Evolutionary conservation across 352 stramenopile genomes (phyloP), one percentile per base, ranked within the genome.

Genomic region (Pythium rhizo-oryzae): DNA sequence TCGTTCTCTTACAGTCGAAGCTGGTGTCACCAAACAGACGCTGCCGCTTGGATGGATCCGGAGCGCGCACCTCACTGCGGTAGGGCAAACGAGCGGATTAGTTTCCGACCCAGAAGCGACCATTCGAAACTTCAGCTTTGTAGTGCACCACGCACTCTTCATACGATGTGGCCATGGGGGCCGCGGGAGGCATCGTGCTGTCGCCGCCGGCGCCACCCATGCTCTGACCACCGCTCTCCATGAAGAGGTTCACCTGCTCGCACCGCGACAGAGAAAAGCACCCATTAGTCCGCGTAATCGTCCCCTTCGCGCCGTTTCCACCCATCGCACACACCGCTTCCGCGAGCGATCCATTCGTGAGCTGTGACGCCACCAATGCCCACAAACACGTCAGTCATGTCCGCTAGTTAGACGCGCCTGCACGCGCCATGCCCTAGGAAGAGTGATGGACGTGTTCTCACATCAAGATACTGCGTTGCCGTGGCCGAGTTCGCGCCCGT

Each of bases 1-100:
- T 8, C 16, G 8, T 13, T n/a, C 8, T 51, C 65, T 59, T 71
- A 67, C 76, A 60, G 54, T 88, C 80, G 49, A 82, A 84, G 13
- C 73, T 72, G 21, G 71, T 69, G 24, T 77, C 80, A 35, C 76
- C 84, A 19, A 94, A 84, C 18, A 96, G 78, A n/a, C 84, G 84
- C 71, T 96, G 85, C 12, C 87, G 85, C 68, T 91, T 93, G 41
- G 85, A 91, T 46, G 87, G 84, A 65, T 96, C 87, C 12, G 87
- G 87, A 1, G 87, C 87, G 30, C 87, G 87, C 35, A 96, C 76
- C 21, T 84, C 79, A 30, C 85, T 86, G n/a, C 71, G 39, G 21
- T 28, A 33, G 35, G 43, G 6, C 1, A 51, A 58, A 62, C 25
- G 24, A 64, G 12, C 33, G 19, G n/a, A 30, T 58, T 11, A 58